Evolutionary conservation across 352 stramenopile genomes (phyloP).

Genomic region (Thalassiosira allenii): DNA sequence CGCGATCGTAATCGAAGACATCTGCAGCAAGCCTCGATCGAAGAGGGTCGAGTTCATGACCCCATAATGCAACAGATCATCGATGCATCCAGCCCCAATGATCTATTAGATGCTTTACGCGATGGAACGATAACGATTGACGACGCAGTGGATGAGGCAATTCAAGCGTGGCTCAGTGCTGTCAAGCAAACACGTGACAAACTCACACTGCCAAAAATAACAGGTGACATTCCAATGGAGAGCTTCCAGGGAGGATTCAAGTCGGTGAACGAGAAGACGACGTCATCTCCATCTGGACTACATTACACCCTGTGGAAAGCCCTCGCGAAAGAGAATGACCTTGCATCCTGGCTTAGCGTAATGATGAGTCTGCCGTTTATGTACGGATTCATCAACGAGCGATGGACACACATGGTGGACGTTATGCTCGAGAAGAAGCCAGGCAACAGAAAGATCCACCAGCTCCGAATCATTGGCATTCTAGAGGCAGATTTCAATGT

Average conservation of each 20-base stretch:
- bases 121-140: background rate
- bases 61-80: slow-evolving; percentile 15
- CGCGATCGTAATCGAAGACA: slow-evolving; percentile 10
- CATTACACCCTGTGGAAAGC: slow-evolving; percentile 39
- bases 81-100: background rate
- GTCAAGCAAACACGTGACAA: background rate
- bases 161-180: slow-evolving; percentile 3
- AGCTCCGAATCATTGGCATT: slow-evolving; percentile 56
- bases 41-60: slow-evolving; percentile 13
- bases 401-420: slow-evolving; percentile 38
- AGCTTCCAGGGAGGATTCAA: slow-evolving; percentile 20
- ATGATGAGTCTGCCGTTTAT: slow-evolving; percentile 36
- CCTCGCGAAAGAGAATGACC: background rate
- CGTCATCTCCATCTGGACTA: slow-evolving; percentile 13
- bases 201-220: background rate
- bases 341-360: slow-evolving; percentile 18
- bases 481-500: slow-evolving; percentile 53
- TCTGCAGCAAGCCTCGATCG: slow-evolving; percentile 16
- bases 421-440: slow-evolving; percentile 55
- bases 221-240: background rate
- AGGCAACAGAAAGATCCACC: slow-evolving; percentile 39
- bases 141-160: background rate
- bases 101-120: slow-evolving; percentile 1
- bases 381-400: slow-evolving; percentile 18
- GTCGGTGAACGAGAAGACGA: slow-evolving; percentile 14